Evolutionary conservation across 2,329 filamentous ascomycete species (phyloP), one percentile per base, ranked within the genome.

Genomic region (Diaporthe australafricana): DNA sequence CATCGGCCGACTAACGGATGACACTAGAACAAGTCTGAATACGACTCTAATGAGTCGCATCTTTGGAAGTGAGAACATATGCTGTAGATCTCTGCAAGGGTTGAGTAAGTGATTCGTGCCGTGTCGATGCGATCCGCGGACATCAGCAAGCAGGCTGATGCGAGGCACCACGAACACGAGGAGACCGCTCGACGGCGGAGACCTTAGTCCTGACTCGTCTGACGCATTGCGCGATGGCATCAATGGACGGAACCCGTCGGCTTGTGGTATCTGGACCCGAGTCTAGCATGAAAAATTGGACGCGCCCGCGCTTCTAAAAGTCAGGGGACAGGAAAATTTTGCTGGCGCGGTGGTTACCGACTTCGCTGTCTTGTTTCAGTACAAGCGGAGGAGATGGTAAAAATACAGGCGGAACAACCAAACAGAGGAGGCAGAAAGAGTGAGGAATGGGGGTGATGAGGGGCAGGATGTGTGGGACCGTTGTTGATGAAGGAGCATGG

Each of bases 341-440:
- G 68, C 66, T 70, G 38, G 32, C 53, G 60, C 66, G 42, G 71
- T 55, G 53, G 17, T 52, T 70, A 35, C 71, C 71, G 71, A 73
- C 68, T 30, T 73, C 71, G 71, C 71, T 68, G 45, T 56, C 38
- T 25, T 62, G 71, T 73, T 56, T 62, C 68, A 68, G 71, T 55
- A 12, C 60, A 62, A 67, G 68, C 68, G 71, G 71, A 63, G 71
- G 70, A 67, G 27, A 42, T 12, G 8, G 27, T 53, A 22, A 52
- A 65, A 38, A 45, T 53, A 47, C 32, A 42, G 62, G 42, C 66
- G 42, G 65, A 53, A 50, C 35, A 32, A 27, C 27, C 38, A 68
- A 32, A 68, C 40, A 57, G 25, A 53, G 20, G 25, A 56, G 22
- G 50, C n/a, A 45, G 7, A 40, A 38, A 20, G n/a, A 53, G 27